A percentile compares a stretch with the other conserved stretches of the same genome.
Conservation (phyloP, 371 early-diverging fungal species). For the Mucor ambiguus region DNA sequence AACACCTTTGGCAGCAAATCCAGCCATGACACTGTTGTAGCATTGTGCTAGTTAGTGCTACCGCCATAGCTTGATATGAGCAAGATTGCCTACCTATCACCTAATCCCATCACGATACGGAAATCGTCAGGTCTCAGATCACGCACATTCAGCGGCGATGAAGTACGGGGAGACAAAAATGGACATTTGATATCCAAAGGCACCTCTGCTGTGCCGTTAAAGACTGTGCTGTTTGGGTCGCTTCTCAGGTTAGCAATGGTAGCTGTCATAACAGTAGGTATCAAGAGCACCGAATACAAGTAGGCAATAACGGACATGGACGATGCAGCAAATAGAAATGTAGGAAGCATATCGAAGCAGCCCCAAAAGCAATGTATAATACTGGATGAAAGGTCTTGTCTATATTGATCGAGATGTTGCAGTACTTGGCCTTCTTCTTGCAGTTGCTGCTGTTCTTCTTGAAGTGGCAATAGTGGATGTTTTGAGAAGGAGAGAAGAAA, state of each 20-base stretch:
- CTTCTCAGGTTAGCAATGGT: slow-evolving; percentile 7
- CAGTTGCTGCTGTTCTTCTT: not conserved
- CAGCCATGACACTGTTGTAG: slow-evolving; percentile 62
- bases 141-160: slow-evolving; percentile 28
- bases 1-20: slow-evolving; percentile 57
- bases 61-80: not conserved
- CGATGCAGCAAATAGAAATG: slow-evolving; percentile 12
- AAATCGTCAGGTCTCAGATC: slow-evolving; percentile 67
- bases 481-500: slow-evolving; percentile 33
- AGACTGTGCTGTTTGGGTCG: not conserved
- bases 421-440: not conserved
- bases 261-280: slow-evolving; percentile 21
- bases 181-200: slow-evolving; percentile 40
- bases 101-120: slow-evolving; percentile 61
- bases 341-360: slow-evolving; percentile 15
- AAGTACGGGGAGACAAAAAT: slow-evolving; percentile 29
- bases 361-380: slow-evolving; percentile 5
- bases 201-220: slow-evolving; percentile 1
- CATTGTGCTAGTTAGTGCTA: not conserved
- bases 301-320: slow-evolving; percentile 15
- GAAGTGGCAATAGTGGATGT: not conserved
- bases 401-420: not conserved
- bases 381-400: not conserved
- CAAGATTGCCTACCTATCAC: slow-evolving; percentile 50
- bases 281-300: slow-evolving; percentile 26